Percentiles rank a stretch among this genome's conserved stretches.
These are phyloP conservation scores for Heracleum sosnowskyi DNA, from an alignment of 129 eudicot species.

Conservation along the genomic window DNA sequence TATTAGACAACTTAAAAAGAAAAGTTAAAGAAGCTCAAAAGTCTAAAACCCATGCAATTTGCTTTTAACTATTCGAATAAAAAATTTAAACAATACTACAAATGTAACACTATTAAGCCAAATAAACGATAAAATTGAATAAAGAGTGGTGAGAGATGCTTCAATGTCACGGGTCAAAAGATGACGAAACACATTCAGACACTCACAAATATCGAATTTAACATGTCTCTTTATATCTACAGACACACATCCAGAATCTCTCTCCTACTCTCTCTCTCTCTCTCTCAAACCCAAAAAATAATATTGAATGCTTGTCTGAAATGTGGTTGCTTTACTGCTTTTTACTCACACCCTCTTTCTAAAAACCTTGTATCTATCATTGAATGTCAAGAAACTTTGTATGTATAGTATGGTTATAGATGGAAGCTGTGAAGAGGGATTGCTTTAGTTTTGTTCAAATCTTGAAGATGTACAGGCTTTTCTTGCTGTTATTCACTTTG, in stretches of 20 bases:
- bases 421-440: not conserved
- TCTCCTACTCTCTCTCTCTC: not conserved
- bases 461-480: conserved; percentile 13
- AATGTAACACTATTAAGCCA: not conserved
- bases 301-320: not conserved
- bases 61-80: not conserved
- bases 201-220: not conserved
- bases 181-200: not conserved
- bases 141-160: conserved; percentile 5
- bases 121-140: not conserved
- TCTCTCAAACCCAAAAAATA: not conserved
- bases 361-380: not conserved
- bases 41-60: not conserved
- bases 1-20: not conserved
- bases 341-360: not conserved
- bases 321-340: conserved; percentile 5
- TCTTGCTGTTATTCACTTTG: conserved; percentile 26
- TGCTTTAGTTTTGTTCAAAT: not conserved
- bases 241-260: conserved; percentile 1
- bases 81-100: not conserved
- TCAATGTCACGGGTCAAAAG: conserved; percentile 6
- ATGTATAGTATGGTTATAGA: not conserved
- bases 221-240: not conserved
- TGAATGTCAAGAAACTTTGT: not conserved
- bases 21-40: not conserved